phyloP scores from a whole-genome alignment of 1,284 basidiomycete genomes.

The Ceratobasidium theobromae region DNA sequence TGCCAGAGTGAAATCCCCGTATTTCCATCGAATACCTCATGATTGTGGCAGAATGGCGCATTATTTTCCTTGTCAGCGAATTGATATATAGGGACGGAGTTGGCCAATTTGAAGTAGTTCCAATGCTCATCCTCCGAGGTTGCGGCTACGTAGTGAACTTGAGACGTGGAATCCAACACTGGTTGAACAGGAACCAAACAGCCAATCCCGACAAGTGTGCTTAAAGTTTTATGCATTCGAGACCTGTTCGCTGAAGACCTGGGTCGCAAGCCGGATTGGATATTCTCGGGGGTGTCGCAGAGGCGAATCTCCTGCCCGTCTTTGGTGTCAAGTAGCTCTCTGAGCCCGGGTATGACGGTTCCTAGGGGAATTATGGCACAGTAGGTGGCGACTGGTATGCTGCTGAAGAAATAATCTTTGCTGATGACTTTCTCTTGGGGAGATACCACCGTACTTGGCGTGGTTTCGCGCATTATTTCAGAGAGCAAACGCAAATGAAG shows the following conservation, averaged over 20 bases:
- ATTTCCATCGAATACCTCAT: conserved; percentile 45
- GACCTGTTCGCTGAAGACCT: conserved; percentile 1
- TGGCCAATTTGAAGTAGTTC: conserved; percentile 18
- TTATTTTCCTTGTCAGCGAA: conserved; percentile 42
- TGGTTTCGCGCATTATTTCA: conserved; percentile 48
- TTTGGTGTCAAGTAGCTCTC: conserved; percentile 55
- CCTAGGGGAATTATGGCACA: conserved; percentile 53
- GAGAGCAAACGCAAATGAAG: conserved; percentile 60
- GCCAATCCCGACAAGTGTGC: neutral
- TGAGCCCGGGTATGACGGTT: conserved; percentile 47
- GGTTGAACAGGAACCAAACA: neutral
- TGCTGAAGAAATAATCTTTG: conserved; percentile 57
- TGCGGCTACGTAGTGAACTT: neutral
- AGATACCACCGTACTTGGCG: conserved; percentile 53
- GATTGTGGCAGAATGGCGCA: conserved; percentile 58
- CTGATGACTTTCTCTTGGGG: conserved; percentile 56
- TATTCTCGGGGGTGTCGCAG: neutral
- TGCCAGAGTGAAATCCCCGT: conserved; percentile 59
- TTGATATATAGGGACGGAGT: conserved; percentile 29
- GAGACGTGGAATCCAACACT: neutral
- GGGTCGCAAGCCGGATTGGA: neutral
- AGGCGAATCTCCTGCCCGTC: neutral
- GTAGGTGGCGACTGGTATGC: conserved; percentile 60
- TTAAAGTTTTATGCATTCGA: neutral
- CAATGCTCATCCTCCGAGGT: neutral